These are phyloP conservation scores for Umbelopsis sp. DNA, from an alignment of 192 early-diverging fungal species.

Conservation along the genomic window DNA sequence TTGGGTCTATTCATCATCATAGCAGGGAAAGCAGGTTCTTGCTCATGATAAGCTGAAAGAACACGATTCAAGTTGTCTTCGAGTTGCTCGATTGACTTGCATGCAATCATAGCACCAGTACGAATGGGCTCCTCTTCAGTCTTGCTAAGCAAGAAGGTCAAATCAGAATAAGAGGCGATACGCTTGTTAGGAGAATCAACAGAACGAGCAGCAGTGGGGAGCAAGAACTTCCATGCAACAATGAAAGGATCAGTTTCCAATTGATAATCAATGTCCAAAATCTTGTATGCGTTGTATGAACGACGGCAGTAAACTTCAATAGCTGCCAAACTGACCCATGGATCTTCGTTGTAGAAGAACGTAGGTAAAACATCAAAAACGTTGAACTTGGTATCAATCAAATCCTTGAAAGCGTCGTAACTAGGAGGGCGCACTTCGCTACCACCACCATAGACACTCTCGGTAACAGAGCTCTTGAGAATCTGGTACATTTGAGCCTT, in stretches of 20 bases:
- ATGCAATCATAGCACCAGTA: conserved; percentile 85
- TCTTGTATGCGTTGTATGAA: conserved; percentile 96
- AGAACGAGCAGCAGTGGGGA: conserved; percentile 57
- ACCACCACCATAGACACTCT: conserved; percentile 77
- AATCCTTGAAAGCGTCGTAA: conserved; percentile 76
- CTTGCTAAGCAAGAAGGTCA: conserved; percentile 76
- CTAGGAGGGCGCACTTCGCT: conserved; percentile 70
- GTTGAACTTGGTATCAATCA: conserved; percentile 92
- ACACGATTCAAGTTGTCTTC: conserved; percentile 60
- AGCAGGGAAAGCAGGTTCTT: conserved; percentile 40
- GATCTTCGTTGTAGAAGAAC: conserved; percentile 90
- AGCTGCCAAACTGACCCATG: conserved; percentile 78
- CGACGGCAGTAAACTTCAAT: conserved; percentile 96
- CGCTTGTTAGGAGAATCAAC: conserved; percentile 58
- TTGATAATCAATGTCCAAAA: conserved; percentile 80
- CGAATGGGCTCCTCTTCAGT: conserved; percentile 74
- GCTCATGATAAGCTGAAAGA: conserved; percentile 59
- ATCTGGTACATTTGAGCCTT: conserved; percentile 82
- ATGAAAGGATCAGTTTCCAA: conserved; percentile 66
- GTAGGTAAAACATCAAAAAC: conserved; percentile 93
- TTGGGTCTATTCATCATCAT: conserved; percentile 18
- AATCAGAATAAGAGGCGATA: conserved; percentile 79
- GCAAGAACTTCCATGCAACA: conserved; percentile 77
- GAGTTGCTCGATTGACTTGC: conserved; percentile 69
- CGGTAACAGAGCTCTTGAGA: conserved; percentile 72